Base-by-base conservation (phyloP, 2,329 filamentous ascomycete genomes). In the Cladosporium sphaerospermum region DNA sequence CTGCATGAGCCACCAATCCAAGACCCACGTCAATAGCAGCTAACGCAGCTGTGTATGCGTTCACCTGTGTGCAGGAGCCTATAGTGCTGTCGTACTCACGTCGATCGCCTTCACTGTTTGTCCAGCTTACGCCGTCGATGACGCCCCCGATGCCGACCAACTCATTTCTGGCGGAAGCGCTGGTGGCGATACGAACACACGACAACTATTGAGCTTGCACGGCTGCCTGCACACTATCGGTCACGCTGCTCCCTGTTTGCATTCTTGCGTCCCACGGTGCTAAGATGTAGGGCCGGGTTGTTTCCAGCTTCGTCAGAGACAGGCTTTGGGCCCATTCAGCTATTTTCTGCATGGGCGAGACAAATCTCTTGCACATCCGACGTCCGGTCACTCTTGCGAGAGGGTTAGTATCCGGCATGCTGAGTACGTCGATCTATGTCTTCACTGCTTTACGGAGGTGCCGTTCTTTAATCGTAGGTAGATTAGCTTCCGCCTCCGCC, bases 131-230 rank as follows among this genome's bases (percentile, higher is more conserved):
- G n/a, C n/a, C n/a, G n/a, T n/a, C n/a, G n/a, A n/a, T n/a, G n/a
- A n/a, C n/a, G n/a, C n/a, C n/a, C n/a, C n/a, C n/a, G n/a, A n/a
- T n/a, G n/a, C n/a, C n/a, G 13, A 40, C 34, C 14, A 40, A 39
- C 46, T 31, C 5, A 40, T 49, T 39, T 34, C 46, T 49, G 33
- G 33, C 46, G 9, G 46, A 49, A 14, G 34, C 33, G 46, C 46
- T 49, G 14, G 36, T 40, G 9, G 36, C 46, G 16, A 49, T 23
- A 28, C 33, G 46, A 34, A 39, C 40, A 14, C 33, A 32, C 32
- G 7, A 14, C 23, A 28, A 40, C 14, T 41, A 9, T 41, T 41
- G 39, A 41, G 39, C 39, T 14, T 41, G 39, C 18, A 14, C 39
- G 39, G 39, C 39, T 14, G 39, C 39, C 39, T 41, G 39, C 39